Base-by-base conservation (phyloP, 768 basidiomycete species). In the Albatrellus ellisii region DNA sequence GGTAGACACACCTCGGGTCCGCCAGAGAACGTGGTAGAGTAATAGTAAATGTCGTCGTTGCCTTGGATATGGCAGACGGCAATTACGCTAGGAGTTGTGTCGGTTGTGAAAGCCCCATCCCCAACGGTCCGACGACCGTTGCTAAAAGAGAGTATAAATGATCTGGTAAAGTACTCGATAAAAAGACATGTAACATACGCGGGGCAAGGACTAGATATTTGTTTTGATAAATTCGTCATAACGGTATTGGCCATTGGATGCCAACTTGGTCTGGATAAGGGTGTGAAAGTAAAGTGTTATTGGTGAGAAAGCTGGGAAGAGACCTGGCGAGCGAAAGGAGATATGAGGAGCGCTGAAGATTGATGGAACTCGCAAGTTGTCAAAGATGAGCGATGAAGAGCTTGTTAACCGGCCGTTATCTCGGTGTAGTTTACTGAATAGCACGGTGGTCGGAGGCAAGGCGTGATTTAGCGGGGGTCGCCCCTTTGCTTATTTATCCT, bases 51-150 rank as follows among this genome's bases (percentile, higher is more conserved):
- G 58, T 85, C 72, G 56, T 78, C 70, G 39, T 65, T 74, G 71
- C 84, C 87, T 58, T 87, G 75, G 52, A 85, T 66, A 48, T 82
- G 81, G 74, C 82, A 86, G 53, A 88, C 79, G 48, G 87, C 87
- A 63, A 88, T 74, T 57, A 88, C 80, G 41, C 44, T 83, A 52
- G 82, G 74, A 65, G 75, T 70, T 63, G 57, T 78, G 75, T 75
- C 73, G 66, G 71, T 70, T 66, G 68, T 66, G 62, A 68, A 70
- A 76, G 87, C 87, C 87, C 87, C 87, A 88, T 90, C 87, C 66
- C 86, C 87, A 90, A 89, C 87, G 86, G 80, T 72, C 68, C 77
- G 80, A 84, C 84, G 76, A 66, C 84, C 87, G 86, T 89, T 89
- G 87, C 87, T 90, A 59, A 28, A 52, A 65, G 39, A 18, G n/a